These are phyloP conservation scores for Helotiales sp. DNA, from an alignment of 2,329 filamentous ascomycete species.

Conservation along the genomic window DNA sequence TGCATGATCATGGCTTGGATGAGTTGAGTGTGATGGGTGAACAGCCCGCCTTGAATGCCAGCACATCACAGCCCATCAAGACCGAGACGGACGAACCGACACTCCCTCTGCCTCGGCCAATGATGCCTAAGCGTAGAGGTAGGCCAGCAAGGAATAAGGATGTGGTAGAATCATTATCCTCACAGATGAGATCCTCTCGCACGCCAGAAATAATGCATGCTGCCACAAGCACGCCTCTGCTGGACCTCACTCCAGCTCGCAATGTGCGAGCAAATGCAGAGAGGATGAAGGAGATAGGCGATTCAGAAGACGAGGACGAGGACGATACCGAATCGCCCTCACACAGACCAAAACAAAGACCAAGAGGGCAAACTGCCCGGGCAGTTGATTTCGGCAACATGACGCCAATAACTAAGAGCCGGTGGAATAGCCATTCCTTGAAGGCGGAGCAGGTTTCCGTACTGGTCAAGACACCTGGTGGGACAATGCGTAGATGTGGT, in stretches of 20 bases:
- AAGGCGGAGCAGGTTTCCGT: constrained; percentile 24
- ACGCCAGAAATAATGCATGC: constrained; percentile 1
- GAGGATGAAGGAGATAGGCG: constrained; percentile 18
- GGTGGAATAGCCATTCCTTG: constrained; percentile 6
- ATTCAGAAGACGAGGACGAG: constrained; percentile 27
- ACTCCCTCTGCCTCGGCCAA: not conserved
- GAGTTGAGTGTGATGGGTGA: constrained; percentile 8
- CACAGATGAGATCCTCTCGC: not conserved
- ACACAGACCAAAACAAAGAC: not conserved
- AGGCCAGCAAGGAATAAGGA: not conserved
- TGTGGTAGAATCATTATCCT: constrained; percentile 9
- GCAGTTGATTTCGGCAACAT: not conserved
- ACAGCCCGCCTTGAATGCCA: not conserved
- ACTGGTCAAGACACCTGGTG: constrained; percentile 54
- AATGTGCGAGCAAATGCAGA: constrained; percentile 9
- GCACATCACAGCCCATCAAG: constrained; percentile 7
- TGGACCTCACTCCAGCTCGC: constrained; percentile 35
- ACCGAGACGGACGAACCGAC: constrained; percentile 6
- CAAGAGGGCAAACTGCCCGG: constrained; percentile 8
- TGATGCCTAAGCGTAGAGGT: constrained; percentile 11
- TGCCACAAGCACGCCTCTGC: constrained; percentile 32
- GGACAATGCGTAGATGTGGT: constrained; percentile 57
- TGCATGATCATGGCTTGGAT: constrained; percentile 18
- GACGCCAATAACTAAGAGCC: constrained; percentile 18
- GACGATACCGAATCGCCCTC: constrained; percentile 6